Base-by-base conservation (phyloP, 306 rosid genomes). In the Albizia julibrissin region DNA sequence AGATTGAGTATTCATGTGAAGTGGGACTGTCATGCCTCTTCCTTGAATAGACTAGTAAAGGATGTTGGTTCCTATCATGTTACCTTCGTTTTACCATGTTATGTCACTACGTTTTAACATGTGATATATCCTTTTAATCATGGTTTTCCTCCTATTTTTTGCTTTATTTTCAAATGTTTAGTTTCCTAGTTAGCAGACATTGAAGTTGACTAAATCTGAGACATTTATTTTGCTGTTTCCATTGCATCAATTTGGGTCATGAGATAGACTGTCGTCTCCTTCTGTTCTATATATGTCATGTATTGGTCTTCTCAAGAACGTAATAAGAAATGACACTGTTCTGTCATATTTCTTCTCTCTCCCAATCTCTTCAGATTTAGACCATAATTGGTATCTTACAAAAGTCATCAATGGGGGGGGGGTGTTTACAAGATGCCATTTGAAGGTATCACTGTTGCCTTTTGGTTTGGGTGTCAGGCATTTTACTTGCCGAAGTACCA, bases 401-500 rank as follows among this genome's bases (percentile, higher is more conserved):
- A 18, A 27, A 64, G 40, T 43, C 40, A 13, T 13, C n/a, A 29
- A 29, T 6, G 34, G 16, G 21, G 69, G n/a, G 50, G 50, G 54
- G 54, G 6, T 14, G 54, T 15, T 47, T 29, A 67, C 19, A 6
- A 29, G 69, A 31, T 29, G 33, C 42, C 42, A 65, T 65, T 12
- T 4, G 15, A 15, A 18, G 46, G 13, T 67, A 6, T 68, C 15
- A 6, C 21, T 24, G 24, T 19, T 68, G 49, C 44, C 47, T 19
- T 21, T 67, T 67, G 72, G 73, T 68, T 67, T 67, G 44, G 72
- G 37, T 67, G 42, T 19, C 73, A 39, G 40, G 31, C 74, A 69
- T 21, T 49, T 21, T 39, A 34, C 43, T 16, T 19, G 39, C 27
- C 44, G 8, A n/a, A 39, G 29, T 69, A 40, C 74, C 74, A n/a